A percentile compares a stretch with the other conserved stretches of the same genome.
Conservation (phyloP, 306 rosid species). For the Vigna mungo region DNA sequence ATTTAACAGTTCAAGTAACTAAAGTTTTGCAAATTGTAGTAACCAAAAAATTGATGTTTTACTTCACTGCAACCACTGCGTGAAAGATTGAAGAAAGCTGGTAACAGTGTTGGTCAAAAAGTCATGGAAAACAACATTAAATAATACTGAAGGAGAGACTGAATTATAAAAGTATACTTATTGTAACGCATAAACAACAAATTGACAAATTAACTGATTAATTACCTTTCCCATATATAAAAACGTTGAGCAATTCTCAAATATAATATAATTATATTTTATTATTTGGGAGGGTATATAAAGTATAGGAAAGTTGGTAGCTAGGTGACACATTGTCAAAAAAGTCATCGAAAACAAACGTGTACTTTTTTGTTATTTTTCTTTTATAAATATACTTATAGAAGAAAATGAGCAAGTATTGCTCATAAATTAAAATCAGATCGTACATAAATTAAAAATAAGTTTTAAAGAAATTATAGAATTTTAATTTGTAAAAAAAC, state of each 20-base stretch:
- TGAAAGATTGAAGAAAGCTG: neutral
- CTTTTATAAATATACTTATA: too few species aligned
- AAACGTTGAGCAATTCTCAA: neutral
- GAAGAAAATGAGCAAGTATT: too few species aligned
- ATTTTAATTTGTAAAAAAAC: too few species aligned
- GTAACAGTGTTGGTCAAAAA: neutral
- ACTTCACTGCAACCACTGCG: neutral
- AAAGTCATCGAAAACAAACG: neutral
- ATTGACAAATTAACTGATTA: neutral
- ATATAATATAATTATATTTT: neutral
- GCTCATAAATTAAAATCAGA: too few species aligned
- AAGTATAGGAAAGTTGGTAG: too few species aligned
- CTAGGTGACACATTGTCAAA: too few species aligned
- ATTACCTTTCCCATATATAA: neutral
- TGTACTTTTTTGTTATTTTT: too few species aligned
- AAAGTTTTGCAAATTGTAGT: neutral
- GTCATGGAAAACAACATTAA: neutral
- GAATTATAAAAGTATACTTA: neutral
- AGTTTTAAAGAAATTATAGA: too few species aligned
- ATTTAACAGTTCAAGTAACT: neutral
- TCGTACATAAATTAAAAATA: too few species aligned
- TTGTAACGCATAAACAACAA: neutral
- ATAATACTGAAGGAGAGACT: neutral
- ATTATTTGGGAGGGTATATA: too few species aligned
- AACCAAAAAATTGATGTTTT: constrained; percentile 14